These are phyloP conservation scores for Serendipita sp. DNA, from an alignment of 1,284 basidiomycete species.

Conservation along the genomic window DNA sequence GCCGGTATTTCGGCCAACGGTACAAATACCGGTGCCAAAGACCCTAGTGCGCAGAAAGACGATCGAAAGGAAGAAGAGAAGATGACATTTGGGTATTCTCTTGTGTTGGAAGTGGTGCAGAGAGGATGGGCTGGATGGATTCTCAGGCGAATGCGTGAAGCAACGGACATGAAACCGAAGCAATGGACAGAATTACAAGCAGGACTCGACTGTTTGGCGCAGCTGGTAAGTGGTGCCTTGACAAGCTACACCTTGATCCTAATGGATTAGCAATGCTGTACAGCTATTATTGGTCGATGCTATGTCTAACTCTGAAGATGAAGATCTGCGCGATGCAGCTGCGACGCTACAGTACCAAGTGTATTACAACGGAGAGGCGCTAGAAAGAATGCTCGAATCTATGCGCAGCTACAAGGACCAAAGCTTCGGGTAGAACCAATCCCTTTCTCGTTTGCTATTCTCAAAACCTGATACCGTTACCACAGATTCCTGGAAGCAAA, in stretches of 20 bases:
- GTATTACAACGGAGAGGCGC: conserved; percentile 84
- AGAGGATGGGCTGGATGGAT: conserved; percentile 80
- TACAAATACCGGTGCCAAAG: conserved; percentile 27
- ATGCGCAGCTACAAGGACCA: conserved; percentile 63
- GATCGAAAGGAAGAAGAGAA: conserved; percentile 17
- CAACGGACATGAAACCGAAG: conserved; percentile 85
- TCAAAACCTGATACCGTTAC: conserved; percentile 20
- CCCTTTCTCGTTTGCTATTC: conserved; percentile 28
- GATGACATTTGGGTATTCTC: conserved; percentile 48
- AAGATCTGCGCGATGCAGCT: conserved; percentile 60
- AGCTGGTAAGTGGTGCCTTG: conserved; percentile 35
- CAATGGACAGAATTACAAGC: conserved; percentile 88
- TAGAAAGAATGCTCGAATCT: conserved; percentile 72
- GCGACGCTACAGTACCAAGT: conserved; percentile 73
- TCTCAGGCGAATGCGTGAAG: conserved; percentile 70
- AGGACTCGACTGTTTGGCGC: conserved; percentile 84
- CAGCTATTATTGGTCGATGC: conserved; percentile 67
- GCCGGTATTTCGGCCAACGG: neutral
- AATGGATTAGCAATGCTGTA: neutral
- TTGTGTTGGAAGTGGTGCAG: conserved; percentile 74
- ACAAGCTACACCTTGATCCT: neutral
- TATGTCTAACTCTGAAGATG: conserved; percentile 34
- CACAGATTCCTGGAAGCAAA: conserved; percentile 68
- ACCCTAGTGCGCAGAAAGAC: conserved; percentile 22
- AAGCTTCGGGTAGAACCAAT: conserved; percentile 23